Evolutionary conservation across 768 basidiomycete genomes (phyloP).

Genomic region (Termitomyces sp.): DNA sequence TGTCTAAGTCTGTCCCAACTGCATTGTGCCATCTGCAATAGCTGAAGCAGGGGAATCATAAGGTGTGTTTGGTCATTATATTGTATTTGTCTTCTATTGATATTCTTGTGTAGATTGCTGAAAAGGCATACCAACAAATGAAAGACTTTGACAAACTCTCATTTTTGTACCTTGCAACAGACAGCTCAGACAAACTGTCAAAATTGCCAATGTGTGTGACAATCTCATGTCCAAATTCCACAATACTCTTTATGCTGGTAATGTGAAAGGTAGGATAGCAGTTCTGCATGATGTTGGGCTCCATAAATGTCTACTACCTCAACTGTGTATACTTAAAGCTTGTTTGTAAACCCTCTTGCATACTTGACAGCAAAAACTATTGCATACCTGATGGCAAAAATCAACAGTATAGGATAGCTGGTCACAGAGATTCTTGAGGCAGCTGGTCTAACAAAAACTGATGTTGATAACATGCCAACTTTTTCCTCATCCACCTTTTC

Average conservation of each 20-base stretch:
- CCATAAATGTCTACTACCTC: constrained; percentile 44
- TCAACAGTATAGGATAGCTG: constrained; percentile 85
- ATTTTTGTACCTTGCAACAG: constrained; percentile 92
- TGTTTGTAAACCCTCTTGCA: constrained; percentile 75
- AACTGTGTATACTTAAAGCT: not conserved
- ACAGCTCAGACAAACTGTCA: constrained; percentile 85
- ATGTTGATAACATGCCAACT: constrained; percentile 77
- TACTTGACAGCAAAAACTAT: no score
- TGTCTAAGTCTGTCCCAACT: no score
- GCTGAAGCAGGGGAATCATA: constrained; percentile 95
- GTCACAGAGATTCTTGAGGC: constrained; percentile 87
- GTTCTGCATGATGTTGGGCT: constrained; percentile 91
- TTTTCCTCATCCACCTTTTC: constrained; percentile 66
- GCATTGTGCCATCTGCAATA: no score
- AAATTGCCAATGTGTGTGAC: constrained; percentile 92
- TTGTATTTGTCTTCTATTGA: not conserved
- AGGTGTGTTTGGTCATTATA: constrained; percentile 37
- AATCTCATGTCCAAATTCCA: constrained; percentile 99
- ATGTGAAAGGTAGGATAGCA: constrained; percentile 76
- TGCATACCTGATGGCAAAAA: constrained; percentile 98
- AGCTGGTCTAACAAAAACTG: constrained; percentile 83
- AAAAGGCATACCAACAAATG: constrained; percentile 96
- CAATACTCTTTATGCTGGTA: constrained; percentile 93
- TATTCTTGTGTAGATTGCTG: constrained; percentile 64
- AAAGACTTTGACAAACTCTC: constrained; percentile 98